phyloP scores from a whole-genome alignment of 805 yeast species.

The Spathaspora arborariae region DNA sequence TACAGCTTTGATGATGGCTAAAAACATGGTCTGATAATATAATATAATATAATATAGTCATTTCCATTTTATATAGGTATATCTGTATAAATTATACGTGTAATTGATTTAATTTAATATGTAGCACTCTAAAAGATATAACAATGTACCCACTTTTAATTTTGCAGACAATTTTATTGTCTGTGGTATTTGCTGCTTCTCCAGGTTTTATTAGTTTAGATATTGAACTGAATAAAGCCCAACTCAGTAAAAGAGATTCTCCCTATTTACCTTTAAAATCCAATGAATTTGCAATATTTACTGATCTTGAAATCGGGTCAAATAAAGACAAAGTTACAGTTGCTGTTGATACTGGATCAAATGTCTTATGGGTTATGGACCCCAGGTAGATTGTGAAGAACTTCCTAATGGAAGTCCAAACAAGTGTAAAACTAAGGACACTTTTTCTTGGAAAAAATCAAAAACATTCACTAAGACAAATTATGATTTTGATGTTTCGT shows the following conservation, averaged over 20 bases:
- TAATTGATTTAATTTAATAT: too few relatives aligned
- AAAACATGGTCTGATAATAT: too few relatives aligned
- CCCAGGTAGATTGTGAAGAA: constrained; percentile 10
- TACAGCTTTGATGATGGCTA: too few relatives aligned
- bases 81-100: too few relatives aligned
- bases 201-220: neutral
- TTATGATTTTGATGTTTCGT: constrained; percentile 43
- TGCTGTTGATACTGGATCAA: constrained; percentile 39
- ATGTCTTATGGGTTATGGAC: constrained; percentile 35
- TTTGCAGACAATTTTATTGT: neutral
- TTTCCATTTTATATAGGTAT: too few relatives aligned
- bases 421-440: constrained; percentile 47
- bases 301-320: constrained; percentile 26
- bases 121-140: too few relatives aligned
- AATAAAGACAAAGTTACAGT: constrained; percentile 23
- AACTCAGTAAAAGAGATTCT: neutral
- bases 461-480: constrained; percentile 29
- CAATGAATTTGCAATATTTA: constrained; percentile 24
- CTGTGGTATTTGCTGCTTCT: neutral
- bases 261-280: constrained; percentile 16
- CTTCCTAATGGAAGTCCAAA: too few relatives aligned
- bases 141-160: neutral
- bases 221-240: neutral
- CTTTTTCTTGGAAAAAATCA: constrained; percentile 42
- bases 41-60: too few relatives aligned